A percentile compares a stretch with the other conserved stretches of the same genome.
Conservation (phyloP, 306 rosid species). For the Dryas drummondii region DNA sequence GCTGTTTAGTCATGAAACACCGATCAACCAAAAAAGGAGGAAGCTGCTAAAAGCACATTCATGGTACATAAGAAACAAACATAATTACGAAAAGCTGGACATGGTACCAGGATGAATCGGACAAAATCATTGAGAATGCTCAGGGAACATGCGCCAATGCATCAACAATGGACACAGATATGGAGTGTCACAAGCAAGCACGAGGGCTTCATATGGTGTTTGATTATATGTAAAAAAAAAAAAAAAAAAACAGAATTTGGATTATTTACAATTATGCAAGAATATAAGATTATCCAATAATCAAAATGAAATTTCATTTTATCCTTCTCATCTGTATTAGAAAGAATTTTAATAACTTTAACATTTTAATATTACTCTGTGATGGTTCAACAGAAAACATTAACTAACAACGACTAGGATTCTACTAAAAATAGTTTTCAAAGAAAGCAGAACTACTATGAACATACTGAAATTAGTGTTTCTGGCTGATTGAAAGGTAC, state of each 20-base stretch:
- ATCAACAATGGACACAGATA: not conserved
- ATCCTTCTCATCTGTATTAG: not conserved
- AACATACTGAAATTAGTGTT: constrained; percentile 11
- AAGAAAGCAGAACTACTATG: constrained; percentile 22
- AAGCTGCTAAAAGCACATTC: not conserved
- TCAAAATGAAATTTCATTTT: not conserved
- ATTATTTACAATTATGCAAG: not conserved
- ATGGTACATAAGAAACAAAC: not conserved
- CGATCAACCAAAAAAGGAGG: not conserved
- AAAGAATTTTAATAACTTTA: not conserved
- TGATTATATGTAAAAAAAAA: too few species aligned
- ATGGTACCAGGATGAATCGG: not conserved
- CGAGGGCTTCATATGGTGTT: not conserved
- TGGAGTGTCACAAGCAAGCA: not conserved
- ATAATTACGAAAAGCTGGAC: not conserved
- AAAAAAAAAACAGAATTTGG: too few species aligned
- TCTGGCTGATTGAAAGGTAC: constrained; percentile 22
- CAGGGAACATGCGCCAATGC: constrained; percentile 2
- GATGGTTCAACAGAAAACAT: not conserved
- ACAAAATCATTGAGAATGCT: not conserved
- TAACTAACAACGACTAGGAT: not conserved
- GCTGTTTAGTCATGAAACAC: not conserved
- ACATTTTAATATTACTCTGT: not conserved
- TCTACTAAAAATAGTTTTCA: constrained; percentile 8
- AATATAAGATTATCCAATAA: not conserved